Conservation (phyloP, 106 monocot genomes). For the Dendrobium nobile region DNA sequence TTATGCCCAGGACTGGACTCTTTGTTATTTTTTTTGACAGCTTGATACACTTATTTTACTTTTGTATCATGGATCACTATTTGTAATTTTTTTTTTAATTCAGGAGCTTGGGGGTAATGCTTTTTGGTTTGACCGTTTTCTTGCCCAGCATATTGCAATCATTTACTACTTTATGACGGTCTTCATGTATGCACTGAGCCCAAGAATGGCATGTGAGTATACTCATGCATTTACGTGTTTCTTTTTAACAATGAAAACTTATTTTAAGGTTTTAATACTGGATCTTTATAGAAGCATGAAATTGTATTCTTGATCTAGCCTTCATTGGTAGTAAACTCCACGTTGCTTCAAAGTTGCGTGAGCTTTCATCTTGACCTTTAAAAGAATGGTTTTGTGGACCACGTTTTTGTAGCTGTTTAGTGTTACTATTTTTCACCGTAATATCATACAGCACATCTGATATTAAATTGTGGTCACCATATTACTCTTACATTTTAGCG, state of each 20-base stretch:
- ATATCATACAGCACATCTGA: background rate
- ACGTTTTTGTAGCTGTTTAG: background rate
- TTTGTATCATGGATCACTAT: background rate
- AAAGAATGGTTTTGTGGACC: background rate
- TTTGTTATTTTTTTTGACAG: background rate
- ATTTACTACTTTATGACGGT: slow-evolving; percentile 95
- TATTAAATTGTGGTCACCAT: background rate
- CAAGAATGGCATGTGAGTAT: slow-evolving; percentile 98
- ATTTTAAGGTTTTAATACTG: no score
- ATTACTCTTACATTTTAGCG: background rate
- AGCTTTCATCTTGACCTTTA: background rate
- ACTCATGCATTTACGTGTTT: background rate
- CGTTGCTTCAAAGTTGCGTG: background rate
- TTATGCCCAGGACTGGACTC: background rate
- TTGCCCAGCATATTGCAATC: slow-evolving; percentile 75
- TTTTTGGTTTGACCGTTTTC: slow-evolving; percentile 81
- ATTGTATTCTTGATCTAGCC: background rate
- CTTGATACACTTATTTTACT: background rate
- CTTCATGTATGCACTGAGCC: slow-evolving; percentile 86
- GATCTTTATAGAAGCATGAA: background rate
- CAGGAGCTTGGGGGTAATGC: slow-evolving; percentile 95
- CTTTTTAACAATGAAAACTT: background rate
- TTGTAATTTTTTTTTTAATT: slow-evolving; percentile 1
- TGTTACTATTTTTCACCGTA: background rate
- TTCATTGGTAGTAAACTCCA: background rate